Evolutionary conservation across 2,329 filamentous ascomycete genomes (phyloP), one percentile per base, ranked within the genome.

Genomic region (Ophiocordyceps australis): DNA sequence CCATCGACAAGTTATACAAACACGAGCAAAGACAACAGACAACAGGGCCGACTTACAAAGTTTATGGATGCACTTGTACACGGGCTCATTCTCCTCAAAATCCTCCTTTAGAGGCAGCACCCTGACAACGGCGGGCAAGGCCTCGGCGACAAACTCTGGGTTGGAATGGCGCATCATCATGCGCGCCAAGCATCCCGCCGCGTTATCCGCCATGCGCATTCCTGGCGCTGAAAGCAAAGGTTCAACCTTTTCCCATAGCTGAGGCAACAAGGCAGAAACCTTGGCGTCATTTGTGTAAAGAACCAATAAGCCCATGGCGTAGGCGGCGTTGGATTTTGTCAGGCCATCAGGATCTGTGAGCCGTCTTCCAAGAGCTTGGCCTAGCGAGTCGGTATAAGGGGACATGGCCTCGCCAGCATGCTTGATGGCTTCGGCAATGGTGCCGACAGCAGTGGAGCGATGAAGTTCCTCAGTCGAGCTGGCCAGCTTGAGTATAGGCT

Each of bases 251-350:
- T 63, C 59, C 35, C 93, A 71, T 40, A 98, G 83, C 26, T 67
- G 67, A 23, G 69, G 66, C 57, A 81, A 89, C 40, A 78, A 68
- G 30, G 82, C 59, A 33, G 93, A 73, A 31, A 78, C 74, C 38
- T 69, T 66, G 54, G 68, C 59, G 39, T 89, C 74, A 29, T 69
- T 68, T 9, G 82, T 92, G 56, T 82, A 74, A 50, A 78, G 68
- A 38, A 91, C 70, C 24, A 98, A 65, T 35, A 92, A 67, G 22
- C 89, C 89, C 30, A 79, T 71, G 28, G 82, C 89, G 43, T 92
- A 98, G 5, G 85, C 83, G 14, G 89, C 82, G 48, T 95, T 95
- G 38, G 83, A 93, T 60, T 89, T 91, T 32, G 83, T 81, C 55
- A 94, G 82, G 18, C 74, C 60, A 45, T 98, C 85, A 43, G 89